Evolutionary conservation across 345 rosid species (phyloP).

Genomic region (Rubroshorea leprosula): DNA sequence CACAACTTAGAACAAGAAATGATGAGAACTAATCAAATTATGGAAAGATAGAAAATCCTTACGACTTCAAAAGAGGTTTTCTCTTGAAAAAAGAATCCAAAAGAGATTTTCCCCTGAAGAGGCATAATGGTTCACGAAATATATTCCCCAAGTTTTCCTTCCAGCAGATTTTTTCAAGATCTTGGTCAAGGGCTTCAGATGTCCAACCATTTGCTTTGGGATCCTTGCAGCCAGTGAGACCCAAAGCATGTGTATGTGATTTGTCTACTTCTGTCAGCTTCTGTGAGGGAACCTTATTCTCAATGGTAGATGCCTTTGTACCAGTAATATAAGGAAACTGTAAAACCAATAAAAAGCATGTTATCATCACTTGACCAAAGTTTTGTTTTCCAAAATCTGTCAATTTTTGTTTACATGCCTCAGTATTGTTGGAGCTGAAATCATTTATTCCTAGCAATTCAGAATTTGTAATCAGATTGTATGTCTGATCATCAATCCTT

Average conservation of each 20-base stretch:
- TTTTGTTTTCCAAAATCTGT: constrained; percentile 8
- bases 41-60: constrained; percentile 16
- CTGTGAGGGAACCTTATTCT: constrained; percentile 8
- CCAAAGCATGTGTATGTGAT: constrained; percentile 32
- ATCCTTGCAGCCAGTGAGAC: constrained; percentile 68
- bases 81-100: constrained; percentile 52
- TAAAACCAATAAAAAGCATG: constrained; percentile 10
- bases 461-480: constrained; percentile 65
- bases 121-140: constrained; percentile 46
- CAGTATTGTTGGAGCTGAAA: constrained; percentile 66
- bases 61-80: constrained; percentile 46
- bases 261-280: constrained; percentile 16
- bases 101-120: constrained; percentile 52
- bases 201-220: constrained; percentile 58
- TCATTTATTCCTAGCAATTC: constrained; percentile 59
- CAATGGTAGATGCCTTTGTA: constrained; percentile 13
- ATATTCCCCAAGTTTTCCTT: constrained; percentile 26
- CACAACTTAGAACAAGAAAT: background rate
- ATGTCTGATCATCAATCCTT: constrained; percentile 60
- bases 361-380: background rate
- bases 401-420: constrained; percentile 37
- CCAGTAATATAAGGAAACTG: constrained; percentile 56
- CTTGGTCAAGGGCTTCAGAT: constrained; percentile 34
- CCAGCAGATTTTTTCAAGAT: constrained; percentile 65
- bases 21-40: constrained; percentile 4